Evolutionary conservation across 2,329 filamentous ascomycete species (phyloP).

Genomic region (Penicillium sp.): DNA sequence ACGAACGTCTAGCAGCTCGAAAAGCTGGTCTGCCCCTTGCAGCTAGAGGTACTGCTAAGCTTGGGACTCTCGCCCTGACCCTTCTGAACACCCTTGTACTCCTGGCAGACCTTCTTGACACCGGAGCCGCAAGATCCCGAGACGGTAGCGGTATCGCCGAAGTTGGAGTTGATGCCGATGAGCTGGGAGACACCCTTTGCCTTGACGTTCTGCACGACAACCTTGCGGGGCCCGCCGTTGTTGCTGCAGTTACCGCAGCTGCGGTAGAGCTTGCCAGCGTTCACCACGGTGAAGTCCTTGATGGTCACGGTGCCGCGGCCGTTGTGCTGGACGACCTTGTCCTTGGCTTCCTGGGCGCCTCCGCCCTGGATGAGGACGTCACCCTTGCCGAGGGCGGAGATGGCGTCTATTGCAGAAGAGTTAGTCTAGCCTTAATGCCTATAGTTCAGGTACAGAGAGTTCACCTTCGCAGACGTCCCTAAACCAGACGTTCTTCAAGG

Average conservation of each 20-base stretch:
- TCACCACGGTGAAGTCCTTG: not conserved
- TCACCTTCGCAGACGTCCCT: not conserved
- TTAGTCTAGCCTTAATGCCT: not conserved
- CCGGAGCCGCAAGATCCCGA: not conserved
- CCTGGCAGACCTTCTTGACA: not conserved
- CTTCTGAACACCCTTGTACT: not conserved
- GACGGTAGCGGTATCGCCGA: not conserved
- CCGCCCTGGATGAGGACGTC: not conserved
- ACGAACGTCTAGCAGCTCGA: not conserved
- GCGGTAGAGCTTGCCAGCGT: not conserved
- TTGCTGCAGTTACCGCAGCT: not conserved
- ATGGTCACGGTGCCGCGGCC: not conserved
- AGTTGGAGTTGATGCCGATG: not conserved
- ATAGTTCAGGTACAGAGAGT: too few species aligned
- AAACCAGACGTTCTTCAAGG: not conserved
- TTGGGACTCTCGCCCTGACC: not conserved
- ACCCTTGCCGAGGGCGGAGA: not conserved
- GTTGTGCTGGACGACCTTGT: not conserved
- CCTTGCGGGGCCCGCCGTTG: not conserved
- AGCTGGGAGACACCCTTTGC: not conserved
- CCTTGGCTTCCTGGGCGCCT: not conserved
- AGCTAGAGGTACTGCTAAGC: not conserved
- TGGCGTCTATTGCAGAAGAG: not conserved
- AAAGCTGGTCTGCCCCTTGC: not conserved
- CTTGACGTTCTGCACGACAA: not conserved